A percentile compares a stretch with the other conserved stretches of the same genome.
Evolutionary conservation across 768 basidiomycete genomes (phyloP).

Genomic region (Trametes cingulata): DNA sequence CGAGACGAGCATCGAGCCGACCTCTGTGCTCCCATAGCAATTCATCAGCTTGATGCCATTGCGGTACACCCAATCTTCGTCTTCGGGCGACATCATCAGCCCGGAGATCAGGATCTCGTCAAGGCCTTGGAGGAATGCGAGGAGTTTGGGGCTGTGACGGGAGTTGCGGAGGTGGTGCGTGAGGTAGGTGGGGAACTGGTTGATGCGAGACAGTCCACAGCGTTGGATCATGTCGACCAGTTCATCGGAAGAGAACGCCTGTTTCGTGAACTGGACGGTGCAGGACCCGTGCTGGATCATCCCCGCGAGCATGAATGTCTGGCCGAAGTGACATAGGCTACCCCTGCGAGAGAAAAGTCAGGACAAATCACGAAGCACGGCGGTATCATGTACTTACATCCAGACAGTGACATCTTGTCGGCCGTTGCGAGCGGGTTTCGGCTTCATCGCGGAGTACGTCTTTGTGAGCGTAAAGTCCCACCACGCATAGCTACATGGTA

Average conservation of each 20-base stretch:
- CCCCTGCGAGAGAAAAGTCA: slow-evolving; percentile 52
- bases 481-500: slow-evolving; percentile 74
- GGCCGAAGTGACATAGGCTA: slow-evolving; percentile 82
- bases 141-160: slow-evolving; percentile 59
- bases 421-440: slow-evolving; percentile 45
- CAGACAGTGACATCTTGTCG: slow-evolving; percentile 69
- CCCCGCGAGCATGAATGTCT: slow-evolving; percentile 57
- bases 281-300: slow-evolving; percentile 30
- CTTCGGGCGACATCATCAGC: slow-evolving; percentile 47
- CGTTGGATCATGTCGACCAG: slow-evolving; percentile 49
- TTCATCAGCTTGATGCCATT: slow-evolving; percentile 46
- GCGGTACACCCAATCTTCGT: slow-evolving; percentile 38
- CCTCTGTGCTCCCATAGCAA: slow-evolving; percentile 34
- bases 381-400: slow-evolving; percentile 53
- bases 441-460: slow-evolving; percentile 44
- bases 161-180: slow-evolving; percentile 42
- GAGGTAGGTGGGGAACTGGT: slow-evolving; percentile 34
- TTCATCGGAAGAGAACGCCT: slow-evolving; percentile 32
- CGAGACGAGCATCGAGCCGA: slow-evolving; percentile 34
- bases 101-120: slow-evolving; percentile 35
- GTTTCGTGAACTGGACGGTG: slow-evolving; percentile 29
- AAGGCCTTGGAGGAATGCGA: slow-evolving; percentile 30
- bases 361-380: background rate
- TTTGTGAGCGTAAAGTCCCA: slow-evolving; percentile 59
- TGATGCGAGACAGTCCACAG: slow-evolving; percentile 44